Percentiles rank a stretch among this genome's conserved stretches.
phyloP scores from a whole-genome alignment of 2,329 filamentous ascomycete genomes.

The Aspergillus japonicus region DNA sequence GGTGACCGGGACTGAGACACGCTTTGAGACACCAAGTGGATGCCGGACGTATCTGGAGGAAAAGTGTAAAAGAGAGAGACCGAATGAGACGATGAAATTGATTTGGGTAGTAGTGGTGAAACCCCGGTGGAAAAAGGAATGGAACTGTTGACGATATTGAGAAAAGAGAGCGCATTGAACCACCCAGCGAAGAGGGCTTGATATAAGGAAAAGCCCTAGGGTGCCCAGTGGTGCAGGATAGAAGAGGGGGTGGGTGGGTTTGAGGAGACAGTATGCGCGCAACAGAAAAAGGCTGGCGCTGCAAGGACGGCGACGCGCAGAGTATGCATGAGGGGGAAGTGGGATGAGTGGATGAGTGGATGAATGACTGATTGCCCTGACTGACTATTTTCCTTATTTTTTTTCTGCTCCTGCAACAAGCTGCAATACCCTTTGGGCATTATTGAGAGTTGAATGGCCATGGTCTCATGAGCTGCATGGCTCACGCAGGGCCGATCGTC shows the following conservation, averaged over 20 bases:
- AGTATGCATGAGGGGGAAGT: background rate
- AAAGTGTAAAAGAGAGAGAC: constrained; percentile 15
- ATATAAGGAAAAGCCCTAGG: constrained; percentile 14
- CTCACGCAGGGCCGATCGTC: constrained; percentile 4
- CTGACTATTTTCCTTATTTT: background rate
- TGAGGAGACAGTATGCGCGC: background rate
- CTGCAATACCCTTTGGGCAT: background rate
- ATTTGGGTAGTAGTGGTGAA: background rate
- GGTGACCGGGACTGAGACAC: constrained; percentile 16
- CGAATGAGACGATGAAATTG: constrained; percentile 11
- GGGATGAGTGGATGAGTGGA: too few relatives aligned
- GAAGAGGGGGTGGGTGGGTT: too few relatives aligned
- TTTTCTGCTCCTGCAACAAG: background rate
- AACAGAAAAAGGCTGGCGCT: constrained; percentile 3
- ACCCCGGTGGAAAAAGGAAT: background rate
- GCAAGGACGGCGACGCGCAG: constrained; percentile 9
- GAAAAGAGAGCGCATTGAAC: background rate
- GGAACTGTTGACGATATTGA: background rate
- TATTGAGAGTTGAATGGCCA: background rate
- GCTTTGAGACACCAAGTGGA: constrained; percentile 9
- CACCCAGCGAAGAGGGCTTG: constrained; percentile 11
- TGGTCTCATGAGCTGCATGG: background rate
- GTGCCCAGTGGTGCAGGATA: too few relatives aligned
- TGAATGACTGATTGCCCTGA: background rate
- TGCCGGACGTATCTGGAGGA: constrained; percentile 8